Evolutionary conservation across 2,329 filamentous ascomycete species (phyloP).

Genomic region (Fusarium pseudograminearum): DNA sequence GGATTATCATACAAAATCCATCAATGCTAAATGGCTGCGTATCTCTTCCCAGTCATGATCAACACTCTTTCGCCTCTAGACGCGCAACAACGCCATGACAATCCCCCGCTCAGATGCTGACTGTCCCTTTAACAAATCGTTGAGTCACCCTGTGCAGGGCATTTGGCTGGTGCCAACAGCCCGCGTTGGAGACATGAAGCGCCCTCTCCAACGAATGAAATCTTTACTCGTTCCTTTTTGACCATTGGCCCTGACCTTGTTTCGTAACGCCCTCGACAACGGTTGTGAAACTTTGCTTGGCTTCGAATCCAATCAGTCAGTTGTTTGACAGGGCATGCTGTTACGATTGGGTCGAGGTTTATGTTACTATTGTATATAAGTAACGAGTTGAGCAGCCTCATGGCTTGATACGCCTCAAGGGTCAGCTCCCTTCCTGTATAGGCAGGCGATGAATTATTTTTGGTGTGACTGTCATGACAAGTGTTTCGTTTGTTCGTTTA

Average conservation of each 20-base stretch:
- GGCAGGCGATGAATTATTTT: slow-evolving; percentile 9
- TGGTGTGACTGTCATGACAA: slow-evolving; percentile 17
- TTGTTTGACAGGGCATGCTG: slow-evolving; percentile 28
- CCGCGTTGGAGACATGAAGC: slow-evolving; percentile 26
- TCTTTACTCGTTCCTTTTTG: slow-evolving; percentile 10
- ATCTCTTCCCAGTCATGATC: slow-evolving; percentile 5
- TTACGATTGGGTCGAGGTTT: slow-evolving; percentile 39
- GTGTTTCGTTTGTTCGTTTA: slow-evolving; percentile 1
- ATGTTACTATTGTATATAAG: slow-evolving; percentile 33
- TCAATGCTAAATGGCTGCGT: slow-evolving; percentile 6
- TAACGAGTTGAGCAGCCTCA: slow-evolving; percentile 25
- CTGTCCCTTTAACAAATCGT: slow-evolving; percentile 28
- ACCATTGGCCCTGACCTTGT: slow-evolving; percentile 30
- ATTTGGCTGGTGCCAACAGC: slow-evolving; percentile 36
- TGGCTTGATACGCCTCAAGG: slow-evolving; percentile 29
- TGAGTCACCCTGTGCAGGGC: slow-evolving; percentile 32
- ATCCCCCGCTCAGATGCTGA: slow-evolving; percentile 23
- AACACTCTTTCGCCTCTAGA: slow-evolving; percentile 4
- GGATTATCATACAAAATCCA: slow-evolving; percentile 8
- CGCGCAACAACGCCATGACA: slow-evolving; percentile 8
- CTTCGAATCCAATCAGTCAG: slow-evolving; percentile 34
- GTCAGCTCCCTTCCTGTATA: slow-evolving; percentile 12
- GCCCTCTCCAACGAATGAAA: slow-evolving; percentile 31
- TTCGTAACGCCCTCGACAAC: slow-evolving; percentile 41
- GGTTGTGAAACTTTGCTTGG: slow-evolving; percentile 33